phyloP scores from a whole-genome alignment of 2,329 filamentous ascomycete species.

The Penicillium glabrum region DNA sequence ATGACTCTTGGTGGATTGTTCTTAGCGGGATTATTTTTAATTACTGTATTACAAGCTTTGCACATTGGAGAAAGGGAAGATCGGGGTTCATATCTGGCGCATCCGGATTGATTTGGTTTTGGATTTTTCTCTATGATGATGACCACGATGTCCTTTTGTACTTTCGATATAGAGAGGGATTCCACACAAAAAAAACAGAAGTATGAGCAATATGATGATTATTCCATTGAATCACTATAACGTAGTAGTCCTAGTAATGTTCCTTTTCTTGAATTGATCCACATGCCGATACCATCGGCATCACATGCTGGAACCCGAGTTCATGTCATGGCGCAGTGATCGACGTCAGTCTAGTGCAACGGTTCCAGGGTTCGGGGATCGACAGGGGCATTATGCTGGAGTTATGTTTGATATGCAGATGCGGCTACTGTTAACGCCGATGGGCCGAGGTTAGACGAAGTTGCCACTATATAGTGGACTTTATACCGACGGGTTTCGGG shows the following conservation, averaged over 20 bases:
- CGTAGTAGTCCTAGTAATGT: neutral
- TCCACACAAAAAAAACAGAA: neutral
- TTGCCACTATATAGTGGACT: no score
- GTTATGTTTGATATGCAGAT: neutral
- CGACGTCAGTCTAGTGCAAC: neutral
- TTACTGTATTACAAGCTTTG: slow-evolving; percentile 10
- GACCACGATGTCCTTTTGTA: slow-evolving; percentile 6
- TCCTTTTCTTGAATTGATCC: neutral
- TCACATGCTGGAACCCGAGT: slow-evolving; percentile 1
- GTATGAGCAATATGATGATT: slow-evolving; percentile 7
- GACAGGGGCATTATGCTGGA: neutral
- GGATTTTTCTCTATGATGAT: slow-evolving; percentile 6
- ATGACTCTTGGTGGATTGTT: neutral
- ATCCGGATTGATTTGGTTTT: neutral
- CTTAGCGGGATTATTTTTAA: slow-evolving; percentile 7
- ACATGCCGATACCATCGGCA: neutral
- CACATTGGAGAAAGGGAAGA: neutral
- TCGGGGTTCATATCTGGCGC: slow-evolving; percentile 2
- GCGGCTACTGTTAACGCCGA: neutral
- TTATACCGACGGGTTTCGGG: neutral
- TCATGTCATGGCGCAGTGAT: neutral
- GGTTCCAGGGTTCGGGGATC: neutral
- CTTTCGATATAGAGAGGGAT: slow-evolving; percentile 4
- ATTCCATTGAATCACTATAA: neutral
- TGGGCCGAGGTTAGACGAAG: neutral